These are phyloP conservation scores for Scenedesmus sp. DNA, from an alignment of 163 green algal species.

Conservation along the genomic window DNA sequence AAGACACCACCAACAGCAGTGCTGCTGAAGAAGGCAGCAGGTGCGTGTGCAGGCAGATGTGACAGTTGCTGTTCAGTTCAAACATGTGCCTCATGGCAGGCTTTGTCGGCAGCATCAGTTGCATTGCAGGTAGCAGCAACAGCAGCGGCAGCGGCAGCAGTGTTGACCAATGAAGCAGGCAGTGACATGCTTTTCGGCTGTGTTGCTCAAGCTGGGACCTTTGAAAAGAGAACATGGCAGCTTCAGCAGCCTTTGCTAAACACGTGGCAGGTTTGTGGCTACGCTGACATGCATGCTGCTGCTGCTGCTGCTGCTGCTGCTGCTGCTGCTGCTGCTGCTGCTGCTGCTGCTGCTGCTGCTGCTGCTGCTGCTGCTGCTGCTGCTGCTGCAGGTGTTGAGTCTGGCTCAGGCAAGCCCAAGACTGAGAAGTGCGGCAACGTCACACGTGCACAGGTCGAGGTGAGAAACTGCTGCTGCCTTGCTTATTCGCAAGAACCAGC, in stretches of 20 bases:
- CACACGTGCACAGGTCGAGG: slow-evolving; percentile 90
- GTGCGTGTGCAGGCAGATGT: slow-evolving; percentile 53
- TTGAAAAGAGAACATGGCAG: too few relatives aligned
- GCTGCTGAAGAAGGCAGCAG: slow-evolving; percentile 96
- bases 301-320: neutral
- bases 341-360: neutral
- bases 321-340: neutral
- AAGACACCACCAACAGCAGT: slow-evolving; percentile 98
- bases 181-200: neutral
- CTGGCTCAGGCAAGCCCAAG: slow-evolving; percentile 88
- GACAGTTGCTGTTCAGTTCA: neutral
- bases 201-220: neutral
- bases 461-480: neutral
- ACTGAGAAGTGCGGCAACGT: slow-evolving; percentile 91
- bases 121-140: neutral
- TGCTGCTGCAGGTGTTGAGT: slow-evolving; percentile 63
- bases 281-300: too few relatives aligned
- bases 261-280: too few relatives aligned
- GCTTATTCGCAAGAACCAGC: neutral
- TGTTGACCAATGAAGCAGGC: neutral
- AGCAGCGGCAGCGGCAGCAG: neutral
- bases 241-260: neutral
- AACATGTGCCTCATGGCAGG: neutral
- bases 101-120: neutral
- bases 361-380: slow-evolving; percentile 2